Evolutionary conservation across 2,329 filamentous ascomycete species (phyloP), one percentile per base, ranked within the genome.

Genomic region (Penicillium olsonii): DNA sequence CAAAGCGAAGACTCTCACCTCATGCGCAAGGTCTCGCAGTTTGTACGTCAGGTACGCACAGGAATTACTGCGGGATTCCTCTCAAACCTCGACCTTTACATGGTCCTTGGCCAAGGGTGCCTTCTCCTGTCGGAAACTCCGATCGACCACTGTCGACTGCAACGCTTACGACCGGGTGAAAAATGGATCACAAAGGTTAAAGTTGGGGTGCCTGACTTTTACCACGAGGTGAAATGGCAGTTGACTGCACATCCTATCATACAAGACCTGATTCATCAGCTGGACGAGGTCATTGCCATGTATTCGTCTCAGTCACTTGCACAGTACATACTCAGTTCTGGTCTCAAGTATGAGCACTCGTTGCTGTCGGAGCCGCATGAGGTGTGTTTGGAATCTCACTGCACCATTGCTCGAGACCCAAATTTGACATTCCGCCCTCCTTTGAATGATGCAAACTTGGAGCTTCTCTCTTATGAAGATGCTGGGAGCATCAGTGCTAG

Each of bases 261-360:
- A 26, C 49, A 63, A 24, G 56, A 60, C 8, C 52, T 67, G 50
- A 58, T 69, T 34, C 39, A 53, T 34, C 59, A 69, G 41, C 56
- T 71, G 27, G 62, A 69, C 35, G 48, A 50, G 26, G 57, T 71
- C 35, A 48, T 71, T 24, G 49, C 54, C 22, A 51, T 56, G 2
- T 57, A 54, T 35, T 42, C 54, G 9, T 45, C 53, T 10, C 31
- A 45, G 17, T 50, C 52, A 18, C 37, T 53, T 11, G 31, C 41
- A 4, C 58, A 66, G 37, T 55, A 57, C 6, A 47, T 68, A 12
- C 48, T 70, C 12, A 61, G 51, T 11, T 66, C 63, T 22, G 53
- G 39, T 12, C 55, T 70, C 5, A 59, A 61, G 19, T 70, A 71
- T 43, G 57, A 46, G 12, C 68, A 71, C 50, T 68, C 68, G 2